These are phyloP conservation scores for Mycena venus DNA, from an alignment of 768 basidiomycete genomes.

Conservation along the genomic window DNA sequence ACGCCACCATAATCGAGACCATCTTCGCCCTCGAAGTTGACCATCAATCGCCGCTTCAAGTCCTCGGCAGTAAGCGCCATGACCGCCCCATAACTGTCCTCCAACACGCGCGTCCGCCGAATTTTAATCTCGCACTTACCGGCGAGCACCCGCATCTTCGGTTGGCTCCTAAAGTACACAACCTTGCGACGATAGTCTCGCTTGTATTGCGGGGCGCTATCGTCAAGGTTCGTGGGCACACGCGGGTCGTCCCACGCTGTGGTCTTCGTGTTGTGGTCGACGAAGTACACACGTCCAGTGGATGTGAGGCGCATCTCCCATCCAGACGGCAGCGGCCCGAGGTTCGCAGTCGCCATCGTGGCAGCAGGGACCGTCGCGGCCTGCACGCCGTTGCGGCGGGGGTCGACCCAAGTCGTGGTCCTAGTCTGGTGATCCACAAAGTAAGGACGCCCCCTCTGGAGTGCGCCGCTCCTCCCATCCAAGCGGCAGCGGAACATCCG, in stretches of 20 bases:
- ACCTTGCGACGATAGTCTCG: constrained; percentile 93
- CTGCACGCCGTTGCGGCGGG: constrained; percentile 70
- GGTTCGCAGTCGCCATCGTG: constrained; percentile 66
- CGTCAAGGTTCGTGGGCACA: constrained; percentile 84
- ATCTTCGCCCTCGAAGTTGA: constrained; percentile 85
- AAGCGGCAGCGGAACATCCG: constrained; percentile 81
- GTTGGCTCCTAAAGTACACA: constrained; percentile 93
- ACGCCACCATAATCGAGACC: constrained; percentile 86
- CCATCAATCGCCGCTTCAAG: constrained; percentile 77
- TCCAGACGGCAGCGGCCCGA: constrained; percentile 89
- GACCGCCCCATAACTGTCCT: constrained; percentile 88
- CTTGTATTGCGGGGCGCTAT: constrained; percentile 95
- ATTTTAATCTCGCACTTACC: constrained; percentile 93
- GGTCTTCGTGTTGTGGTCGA: constrained; percentile 91
- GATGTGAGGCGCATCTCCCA: constrained; percentile 97
- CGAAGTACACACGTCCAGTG: constrained; percentile 89
- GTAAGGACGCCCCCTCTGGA: constrained; percentile 83
- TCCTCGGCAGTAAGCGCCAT: constrained; percentile 85
- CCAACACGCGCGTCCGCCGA: constrained; percentile 83
- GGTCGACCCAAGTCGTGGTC: constrained; percentile 94
- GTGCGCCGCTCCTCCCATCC: constrained; percentile 96
- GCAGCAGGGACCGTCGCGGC: constrained; percentile 62
- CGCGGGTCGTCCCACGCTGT: constrained; percentile 96
- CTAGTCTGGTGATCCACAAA: constrained; percentile 83
- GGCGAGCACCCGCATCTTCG: constrained; percentile 80